Conservation (phyloP, 257 asterid genomes). For the Salvia splendens region DNA sequence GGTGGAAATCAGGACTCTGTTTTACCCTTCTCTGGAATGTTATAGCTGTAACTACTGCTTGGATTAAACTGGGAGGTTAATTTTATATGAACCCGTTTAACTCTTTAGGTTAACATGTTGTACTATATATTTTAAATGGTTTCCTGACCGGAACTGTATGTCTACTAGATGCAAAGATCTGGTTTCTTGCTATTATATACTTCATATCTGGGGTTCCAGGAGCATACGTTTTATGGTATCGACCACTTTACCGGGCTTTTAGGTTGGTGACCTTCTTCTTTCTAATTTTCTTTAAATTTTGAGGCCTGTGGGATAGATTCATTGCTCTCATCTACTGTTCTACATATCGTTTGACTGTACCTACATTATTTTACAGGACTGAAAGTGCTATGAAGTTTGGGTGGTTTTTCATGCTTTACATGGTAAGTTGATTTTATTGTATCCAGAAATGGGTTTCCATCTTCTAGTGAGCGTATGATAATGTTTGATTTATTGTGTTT, state of each 20-base stretch:
- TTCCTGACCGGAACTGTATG: conserved; percentile 31
- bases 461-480: conserved; percentile 8
- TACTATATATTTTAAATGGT: conserved; percentile 1
- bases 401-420: conserved; percentile 92
- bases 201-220: conserved; percentile 96
- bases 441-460: conserved; percentile 5
- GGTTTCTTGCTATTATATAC: conserved; percentile 96
- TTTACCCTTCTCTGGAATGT: conserved; percentile 80
- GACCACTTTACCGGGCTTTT: conserved; percentile 92
- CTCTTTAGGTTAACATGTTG: neutral
- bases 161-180: conserved; percentile 50
- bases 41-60: conserved; percentile 84
- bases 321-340: neutral
- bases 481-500: conserved; percentile 31
- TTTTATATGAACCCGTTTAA: conserved; percentile 3
- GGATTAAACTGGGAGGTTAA: conserved; percentile 87
- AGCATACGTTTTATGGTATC: conserved; percentile 91
- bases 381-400: conserved; percentile 89
- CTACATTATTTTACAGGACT: conserved; percentile 55
- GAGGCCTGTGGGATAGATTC: conserved; percentile 18
- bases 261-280: conserved; percentile 46
- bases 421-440: conserved; percentile 46
- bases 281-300: conserved; percentile 17
- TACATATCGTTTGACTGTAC: conserved; percentile 25
- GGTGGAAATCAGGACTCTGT: conserved; percentile 61